phyloP scores from a whole-genome alignment of 805 yeast genomes.

The Candida rishiriensis region DNA sequence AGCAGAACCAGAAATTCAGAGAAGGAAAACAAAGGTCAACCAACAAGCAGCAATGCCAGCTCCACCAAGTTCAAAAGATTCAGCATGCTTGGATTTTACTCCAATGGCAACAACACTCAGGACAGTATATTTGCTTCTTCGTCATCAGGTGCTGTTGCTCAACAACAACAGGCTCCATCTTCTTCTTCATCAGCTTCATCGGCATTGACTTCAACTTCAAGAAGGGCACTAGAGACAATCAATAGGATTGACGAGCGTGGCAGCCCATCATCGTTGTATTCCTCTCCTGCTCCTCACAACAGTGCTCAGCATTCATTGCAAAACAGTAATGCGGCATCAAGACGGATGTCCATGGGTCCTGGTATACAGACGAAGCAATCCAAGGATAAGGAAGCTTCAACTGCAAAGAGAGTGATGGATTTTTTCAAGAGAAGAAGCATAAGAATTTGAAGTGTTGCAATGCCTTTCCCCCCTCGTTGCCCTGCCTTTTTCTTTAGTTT shows the following conservation, averaged over 20 bases:
- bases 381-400: conserved; percentile 55
- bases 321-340: conserved; percentile 27
- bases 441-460: conserved; percentile 23
- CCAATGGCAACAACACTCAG: conserved; percentile 10
- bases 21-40: conserved; percentile 19
- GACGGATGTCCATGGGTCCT: conserved; percentile 23
- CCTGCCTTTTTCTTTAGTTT: too few species aligned
- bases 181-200: background rate
- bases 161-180: too few species aligned
- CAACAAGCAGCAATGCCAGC: conserved; percentile 5
- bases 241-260: conserved; percentile 1
- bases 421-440: conserved; percentile 66
- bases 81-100: conserved; percentile 30
- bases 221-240: conserved; percentile 13
- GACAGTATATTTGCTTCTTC: conserved; percentile 2
- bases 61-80: conserved; percentile 28
- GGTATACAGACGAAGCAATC: conserved; percentile 19
- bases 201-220: conserved; percentile 4
- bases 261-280: background rate
- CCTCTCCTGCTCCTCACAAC: background rate
- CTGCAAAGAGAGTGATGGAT: conserved; percentile 75
- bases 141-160: too few species aligned
- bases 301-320: background rate
- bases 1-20: conserved; percentile 13
- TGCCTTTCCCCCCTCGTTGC: too few species aligned